Base-by-base conservation (phyloP, 208 protist genomes). In the Trypanosoma conorhini region DNA sequence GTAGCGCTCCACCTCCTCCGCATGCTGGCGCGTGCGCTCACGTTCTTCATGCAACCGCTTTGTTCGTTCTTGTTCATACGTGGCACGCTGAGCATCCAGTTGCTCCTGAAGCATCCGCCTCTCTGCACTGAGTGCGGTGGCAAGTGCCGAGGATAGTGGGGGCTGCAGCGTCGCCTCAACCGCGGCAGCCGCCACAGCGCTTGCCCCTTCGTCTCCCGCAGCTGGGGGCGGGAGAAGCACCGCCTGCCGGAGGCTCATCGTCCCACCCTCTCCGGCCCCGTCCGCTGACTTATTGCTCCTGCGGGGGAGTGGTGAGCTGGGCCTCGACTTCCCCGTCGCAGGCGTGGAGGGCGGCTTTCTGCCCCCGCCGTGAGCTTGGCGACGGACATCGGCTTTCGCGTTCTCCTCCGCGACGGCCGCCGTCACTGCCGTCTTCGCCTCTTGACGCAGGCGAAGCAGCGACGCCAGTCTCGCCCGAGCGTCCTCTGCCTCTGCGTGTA, bases 31-130 rank as follows among this genome's bases (percentile, higher is more conserved):
- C 51, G 79, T 75, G 13, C 54, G 66, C 21, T 74, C 70, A 31
- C 82, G 72, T 28, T 87, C 74, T 42, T 82, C 73, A 3, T 40
- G 55, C 9, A 81, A 52, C 22, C 76, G 73, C 21, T 67, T 63
- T 21, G 74, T 82, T 31, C 87, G 82, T 64, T 88, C 85, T 35
- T 77, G 57, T 68, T 93, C 85, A 79, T 93, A 89, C 33, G 74
- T 70, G 22, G 35, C 26, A 24, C 83, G 82, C 67, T 91, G 88
- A 30, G 80, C 78, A 59, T 91, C 88, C 24, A 93, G 75, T 62
- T 86, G 81, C 60, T 89, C 70, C 15, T 77, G 76, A 21, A 93
- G 80, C 74, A 85, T 75, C 33, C 80, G 64, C 0, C 85, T 76
- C 68, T 93, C 79, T 51, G 77, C 83, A 12, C 63, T 65, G 7